These are phyloP conservation scores for Mycena floridula DNA, from an alignment of 768 basidiomycete species.

Conservation along the genomic window DNA sequence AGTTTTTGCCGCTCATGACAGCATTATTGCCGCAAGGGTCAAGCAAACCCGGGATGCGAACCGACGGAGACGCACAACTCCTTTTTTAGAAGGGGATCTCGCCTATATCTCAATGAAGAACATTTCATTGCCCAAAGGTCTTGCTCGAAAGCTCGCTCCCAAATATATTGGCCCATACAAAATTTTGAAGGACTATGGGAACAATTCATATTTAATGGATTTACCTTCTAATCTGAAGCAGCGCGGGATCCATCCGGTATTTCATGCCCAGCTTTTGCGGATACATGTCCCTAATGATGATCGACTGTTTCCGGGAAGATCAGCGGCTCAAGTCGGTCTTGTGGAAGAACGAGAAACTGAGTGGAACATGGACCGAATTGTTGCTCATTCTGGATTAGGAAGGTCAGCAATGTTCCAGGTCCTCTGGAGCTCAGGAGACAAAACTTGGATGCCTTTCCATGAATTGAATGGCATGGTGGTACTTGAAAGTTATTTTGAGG, in stretches of 20 bases:
- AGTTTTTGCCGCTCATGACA: conserved; percentile 20
- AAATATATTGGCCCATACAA: conserved; percentile 13
- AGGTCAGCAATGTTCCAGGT: neutral
- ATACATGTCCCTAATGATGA: neutral
- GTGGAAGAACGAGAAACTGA: neutral
- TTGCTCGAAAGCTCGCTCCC: conserved; percentile 24
- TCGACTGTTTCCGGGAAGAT: conserved; percentile 15
- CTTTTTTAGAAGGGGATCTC: conserved; percentile 15
- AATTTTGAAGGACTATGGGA: conserved; percentile 4
- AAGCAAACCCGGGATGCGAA: conserved; percentile 9
- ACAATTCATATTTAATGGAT: conserved; percentile 1
- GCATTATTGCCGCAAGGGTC: conserved; percentile 16
- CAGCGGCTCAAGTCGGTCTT: conserved; percentile 6
- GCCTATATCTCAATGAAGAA: conserved; percentile 16
- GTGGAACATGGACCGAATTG: neutral
- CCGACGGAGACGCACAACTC: neutral
- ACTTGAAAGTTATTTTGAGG: too few species aligned
- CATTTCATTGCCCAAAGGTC: conserved; percentile 19
- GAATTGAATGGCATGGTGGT: too few species aligned
- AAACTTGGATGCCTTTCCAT: too few species aligned
- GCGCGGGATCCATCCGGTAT: conserved; percentile 10
- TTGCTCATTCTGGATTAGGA: neutral
- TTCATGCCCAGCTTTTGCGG: conserved; percentile 20
- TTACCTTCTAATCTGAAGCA: conserved; percentile 3
- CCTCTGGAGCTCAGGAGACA: neutral